Conservation (phyloP, 352 stramenopile species). For the Phytophthora melonis region DNA sequence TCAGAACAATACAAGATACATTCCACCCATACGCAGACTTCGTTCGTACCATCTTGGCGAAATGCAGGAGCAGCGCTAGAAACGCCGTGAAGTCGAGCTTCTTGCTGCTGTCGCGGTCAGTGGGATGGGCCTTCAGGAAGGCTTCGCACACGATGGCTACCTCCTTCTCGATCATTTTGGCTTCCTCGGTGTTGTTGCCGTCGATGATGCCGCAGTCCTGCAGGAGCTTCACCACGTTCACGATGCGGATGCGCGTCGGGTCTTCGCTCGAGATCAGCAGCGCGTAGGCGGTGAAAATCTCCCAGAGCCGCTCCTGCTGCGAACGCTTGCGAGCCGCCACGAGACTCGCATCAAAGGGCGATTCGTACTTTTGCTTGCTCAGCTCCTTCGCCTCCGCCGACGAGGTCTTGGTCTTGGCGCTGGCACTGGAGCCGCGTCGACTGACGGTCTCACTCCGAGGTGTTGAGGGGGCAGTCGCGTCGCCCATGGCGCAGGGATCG, state of each 20-base stretch:
- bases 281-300: conserved; percentile 81
- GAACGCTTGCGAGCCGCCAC: conserved; percentile 56
- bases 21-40: no score
- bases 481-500: conserved; percentile 2
- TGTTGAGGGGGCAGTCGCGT: conserved; percentile 4
- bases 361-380: conserved; percentile 61
- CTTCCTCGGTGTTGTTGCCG: conserved; percentile 51
- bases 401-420: conserved; percentile 21
- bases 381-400: conserved; percentile 33
- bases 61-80: conserved; percentile 69
- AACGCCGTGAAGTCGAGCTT: conserved; percentile 81
- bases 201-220: conserved; percentile 84
- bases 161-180: conserved; percentile 77
- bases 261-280: conserved; percentile 83
- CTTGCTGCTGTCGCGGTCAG: conserved; percentile 64
- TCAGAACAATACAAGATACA: neutral
- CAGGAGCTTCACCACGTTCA: conserved; percentile 76
- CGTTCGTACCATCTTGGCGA: conserved; percentile 68
- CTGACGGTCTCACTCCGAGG: conserved; percentile 8
- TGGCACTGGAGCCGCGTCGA: conserved; percentile 26
- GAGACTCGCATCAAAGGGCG: conserved; percentile 74
- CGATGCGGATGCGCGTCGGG: conserved; percentile 73
- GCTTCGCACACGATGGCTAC: conserved; percentile 81
- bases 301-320: conserved; percentile 80
- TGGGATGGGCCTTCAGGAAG: conserved; percentile 69